Evolutionary conservation across 305 asterid genomes (phyloP).

Genomic region (Solanum aculeatissimum): DNA sequence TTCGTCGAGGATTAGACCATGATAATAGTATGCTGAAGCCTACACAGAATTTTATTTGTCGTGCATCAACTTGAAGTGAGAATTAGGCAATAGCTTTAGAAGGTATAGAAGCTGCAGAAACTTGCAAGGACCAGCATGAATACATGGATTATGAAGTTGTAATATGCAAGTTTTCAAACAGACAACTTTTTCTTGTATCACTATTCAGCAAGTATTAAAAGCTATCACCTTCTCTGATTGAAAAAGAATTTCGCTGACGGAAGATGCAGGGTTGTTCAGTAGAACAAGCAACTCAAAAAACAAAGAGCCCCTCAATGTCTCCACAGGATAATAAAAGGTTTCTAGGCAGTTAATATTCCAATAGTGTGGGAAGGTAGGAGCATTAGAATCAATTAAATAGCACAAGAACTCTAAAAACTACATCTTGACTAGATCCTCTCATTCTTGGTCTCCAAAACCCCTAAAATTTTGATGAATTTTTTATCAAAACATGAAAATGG

Average conservation of each 20-base stretch:
- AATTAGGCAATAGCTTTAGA: not conserved
- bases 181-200: not conserved
- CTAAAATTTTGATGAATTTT: not conserved
- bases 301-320: not conserved
- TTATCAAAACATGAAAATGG: not conserved
- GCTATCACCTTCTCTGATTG: not conserved
- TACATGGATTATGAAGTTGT: not conserved
- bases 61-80: not conserved
- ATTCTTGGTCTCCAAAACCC: not conserved
- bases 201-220: not conserved
- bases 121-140: not conserved
- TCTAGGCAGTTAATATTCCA: not conserved
- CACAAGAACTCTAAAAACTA: not conserved
- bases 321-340: not conserved
- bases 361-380: not conserved
- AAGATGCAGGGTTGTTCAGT: not conserved
- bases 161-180: not conserved
- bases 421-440: not conserved
- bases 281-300: not conserved
- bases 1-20: constrained; percentile 95
- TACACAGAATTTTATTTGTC: constrained; percentile 1
- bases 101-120: not conserved
- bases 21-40: constrained; percentile 98
- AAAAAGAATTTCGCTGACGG: not conserved
- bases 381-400: not conserved